Evolutionary conservation across 2,329 filamentous ascomycete genomes (phyloP), one percentile per base, ranked within the genome.

Genomic region (Colletotrichum abscissum): DNA sequence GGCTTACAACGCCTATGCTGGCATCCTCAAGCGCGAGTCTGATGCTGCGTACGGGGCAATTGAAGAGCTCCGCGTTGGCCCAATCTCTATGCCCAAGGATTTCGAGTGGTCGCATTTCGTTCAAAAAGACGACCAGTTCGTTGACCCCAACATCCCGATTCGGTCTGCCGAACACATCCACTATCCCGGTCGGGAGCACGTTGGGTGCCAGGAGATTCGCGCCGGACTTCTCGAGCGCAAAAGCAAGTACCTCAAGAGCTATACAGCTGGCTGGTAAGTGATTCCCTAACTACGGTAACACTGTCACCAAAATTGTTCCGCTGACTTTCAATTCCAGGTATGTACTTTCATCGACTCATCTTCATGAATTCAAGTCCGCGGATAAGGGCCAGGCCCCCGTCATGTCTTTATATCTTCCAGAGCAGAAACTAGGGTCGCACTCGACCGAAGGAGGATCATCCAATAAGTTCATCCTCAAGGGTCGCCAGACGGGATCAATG

Each of bases 311-410:
- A 81, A 74, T 80, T 72, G 38, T 4, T 9, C 28, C 22, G 16
- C 52, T 67, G 35, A 69, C 16, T 19, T 1, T 24, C 6, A 46
- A 4, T 5, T 12, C 35, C 46, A 97, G 94, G 94, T 98, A 98
- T 82, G 95, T 98, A 60, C 87, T 99, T 77, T 98, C 97, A 78
- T 94, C 97, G 19, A 98, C 97, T 69, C 97, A 99, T 84, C 89
- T 99, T 26, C 97, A 99, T 85, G 97, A 99, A 84, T 99, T 98
- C 89, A 98, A 98, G 82, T 98, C 95, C n/a, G 95, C 95, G 76
- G 96, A 98, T 84, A 95, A 96, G 81, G 93, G 90, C 73, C 94
- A 97, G 83, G 92, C 94, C 52, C 97, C 97, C 1, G 91, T 98
- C 80, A 98, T 99, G 96, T 98, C 97, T 55, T 88, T 99, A 69